These are phyloP conservation scores for Tylopilus subfusipes DNA, from an alignment of 768 basidiomycete species.

Conservation along the genomic window DNA sequence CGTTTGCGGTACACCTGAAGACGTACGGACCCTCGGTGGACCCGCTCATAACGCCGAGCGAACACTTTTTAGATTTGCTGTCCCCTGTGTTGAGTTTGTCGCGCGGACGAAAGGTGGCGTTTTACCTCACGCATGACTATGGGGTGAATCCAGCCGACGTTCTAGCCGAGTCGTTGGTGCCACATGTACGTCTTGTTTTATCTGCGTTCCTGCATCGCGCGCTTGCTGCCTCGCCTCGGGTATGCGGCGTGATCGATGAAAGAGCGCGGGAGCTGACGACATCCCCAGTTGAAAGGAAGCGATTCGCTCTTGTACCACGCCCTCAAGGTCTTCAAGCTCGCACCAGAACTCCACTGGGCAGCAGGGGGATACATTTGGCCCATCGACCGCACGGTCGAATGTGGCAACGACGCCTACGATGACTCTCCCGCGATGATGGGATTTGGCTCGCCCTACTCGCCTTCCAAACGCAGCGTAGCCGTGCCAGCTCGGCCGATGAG, in stretches of 20 bases:
- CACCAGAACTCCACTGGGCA: slow-evolving; percentile 73
- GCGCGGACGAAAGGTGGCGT: slow-evolving; percentile 68
- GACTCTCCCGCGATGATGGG: slow-evolving; percentile 27
- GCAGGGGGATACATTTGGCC: slow-evolving; percentile 85
- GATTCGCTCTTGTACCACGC: slow-evolving; percentile 76
- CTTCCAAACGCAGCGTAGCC: slow-evolving; percentile 26
- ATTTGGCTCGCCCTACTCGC: slow-evolving; percentile 25
- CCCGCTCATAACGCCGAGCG: slow-evolving; percentile 69
- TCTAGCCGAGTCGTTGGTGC: slow-evolving; percentile 66
- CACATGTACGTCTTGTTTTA: slow-evolving; percentile 48
- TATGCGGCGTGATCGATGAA: slow-evolving; percentile 8
- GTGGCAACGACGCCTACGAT: slow-evolving; percentile 41
- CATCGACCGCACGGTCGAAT: slow-evolving; percentile 64
- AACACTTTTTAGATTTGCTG: slow-evolving; percentile 67
- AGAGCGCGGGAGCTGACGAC: slow-evolving; percentile 11
- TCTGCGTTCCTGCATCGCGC: slow-evolving; percentile 9
- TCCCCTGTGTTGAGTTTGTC: slow-evolving; percentile 69
- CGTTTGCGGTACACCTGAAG: slow-evolving; percentile 69
- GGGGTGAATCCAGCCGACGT: slow-evolving; percentile 65
- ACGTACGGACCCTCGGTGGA: slow-evolving; percentile 62
- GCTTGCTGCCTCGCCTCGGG: slow-evolving; percentile 1
- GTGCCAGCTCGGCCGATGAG: slow-evolving; percentile 41
- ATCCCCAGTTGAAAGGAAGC: slow-evolving; percentile 64
- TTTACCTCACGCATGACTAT: slow-evolving; percentile 68
- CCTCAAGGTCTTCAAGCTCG: slow-evolving; percentile 70